These are phyloP conservation scores for Dictyophora rubrovolvata DNA, from an alignment of 768 basidiomycete genomes.

Conservation along the genomic window DNA sequence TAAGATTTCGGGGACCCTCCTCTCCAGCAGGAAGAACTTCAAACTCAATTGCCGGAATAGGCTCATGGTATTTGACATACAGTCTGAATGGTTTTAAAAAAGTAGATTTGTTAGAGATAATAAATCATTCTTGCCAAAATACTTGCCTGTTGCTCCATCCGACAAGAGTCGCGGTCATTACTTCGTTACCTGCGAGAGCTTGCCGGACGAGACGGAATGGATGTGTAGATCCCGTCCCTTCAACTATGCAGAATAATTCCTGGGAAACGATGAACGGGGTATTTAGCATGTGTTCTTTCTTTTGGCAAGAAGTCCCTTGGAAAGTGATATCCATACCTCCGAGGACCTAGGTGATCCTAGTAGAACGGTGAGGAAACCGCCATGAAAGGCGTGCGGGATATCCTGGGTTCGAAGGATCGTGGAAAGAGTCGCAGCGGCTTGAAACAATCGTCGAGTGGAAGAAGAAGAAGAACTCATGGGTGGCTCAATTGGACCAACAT, in stretches of 20 bases:
- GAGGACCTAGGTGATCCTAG: slow-evolving; percentile 49
- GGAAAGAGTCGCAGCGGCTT: slow-evolving; percentile 71
- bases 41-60: slow-evolving; percentile 78
- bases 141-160: slow-evolving; percentile 80
- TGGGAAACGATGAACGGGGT: slow-evolving; percentile 19
- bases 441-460: slow-evolving; percentile 44
- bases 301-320: not conserved
- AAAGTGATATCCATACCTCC: slow-evolving; percentile 36
- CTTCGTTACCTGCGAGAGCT: slow-evolving; percentile 52
- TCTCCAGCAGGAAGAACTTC: slow-evolving; percentile 78
- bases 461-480: slow-evolving; percentile 27
- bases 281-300: not conserved
- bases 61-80: slow-evolving; percentile 63
- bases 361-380: slow-evolving; percentile 59
- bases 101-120: not conserved
- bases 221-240: slow-evolving; percentile 54
- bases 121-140: not conserved
- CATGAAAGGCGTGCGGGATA: slow-evolving; percentile 77
- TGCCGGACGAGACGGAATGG: slow-evolving; percentile 76
- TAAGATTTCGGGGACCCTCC: slow-evolving; percentile 66
- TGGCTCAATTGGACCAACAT: slow-evolving; percentile 30
- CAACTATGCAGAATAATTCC: slow-evolving; percentile 82
- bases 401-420: slow-evolving; percentile 41
- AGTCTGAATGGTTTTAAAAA: slow-evolving; percentile 33
- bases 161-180: slow-evolving; percentile 58